These are phyloP conservation scores for Polytrichum formosum DNA, from an alignment of 225 moss, liverwort and hornwort genomes.

Conservation along the genomic window DNA sequence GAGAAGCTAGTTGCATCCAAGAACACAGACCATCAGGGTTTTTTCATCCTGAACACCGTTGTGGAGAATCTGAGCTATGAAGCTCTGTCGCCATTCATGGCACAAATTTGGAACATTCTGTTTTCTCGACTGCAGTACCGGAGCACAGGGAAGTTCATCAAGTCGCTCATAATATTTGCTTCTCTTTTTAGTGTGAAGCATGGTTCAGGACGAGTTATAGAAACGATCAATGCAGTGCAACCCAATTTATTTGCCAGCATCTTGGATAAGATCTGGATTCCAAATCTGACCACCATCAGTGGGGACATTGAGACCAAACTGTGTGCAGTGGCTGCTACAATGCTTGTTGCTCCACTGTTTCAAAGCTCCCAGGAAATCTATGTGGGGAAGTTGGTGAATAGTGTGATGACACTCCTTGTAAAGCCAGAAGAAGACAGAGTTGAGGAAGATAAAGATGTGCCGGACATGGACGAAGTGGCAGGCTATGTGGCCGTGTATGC, in stretches of 20 bases:
- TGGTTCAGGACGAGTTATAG: constrained; percentile 60
- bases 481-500: constrained; percentile 91
- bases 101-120: constrained; percentile 76
- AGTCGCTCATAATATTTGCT: constrained; percentile 85
- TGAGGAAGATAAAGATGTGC: constrained; percentile 88
- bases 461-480: constrained; percentile 96
- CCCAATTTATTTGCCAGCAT: constrained; percentile 71
- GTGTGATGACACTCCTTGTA: constrained; percentile 82
- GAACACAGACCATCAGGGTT: constrained; percentile 93
- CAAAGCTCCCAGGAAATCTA: constrained; percentile 47
- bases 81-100: constrained; percentile 69
- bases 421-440: constrained; percentile 93
- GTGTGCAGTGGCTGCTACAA: constrained; percentile 84
- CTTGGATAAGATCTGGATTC: constrained; percentile 89
- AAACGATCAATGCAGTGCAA: constrained; percentile 84
- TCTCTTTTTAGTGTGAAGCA: constrained; percentile 95
- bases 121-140: constrained; percentile 75
- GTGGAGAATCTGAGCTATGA: constrained; percentile 87
- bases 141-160: constrained; percentile 85
- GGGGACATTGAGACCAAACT: constrained; percentile 87
- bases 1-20: constrained; percentile 79
- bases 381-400: constrained; percentile 78
- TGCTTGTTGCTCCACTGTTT: constrained; percentile 68
- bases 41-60: constrained; percentile 94
- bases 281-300: constrained; percentile 75